Base-by-base conservation (phyloP, 768 basidiomycete genomes). In the Leccinum pellstonianum region DNA sequence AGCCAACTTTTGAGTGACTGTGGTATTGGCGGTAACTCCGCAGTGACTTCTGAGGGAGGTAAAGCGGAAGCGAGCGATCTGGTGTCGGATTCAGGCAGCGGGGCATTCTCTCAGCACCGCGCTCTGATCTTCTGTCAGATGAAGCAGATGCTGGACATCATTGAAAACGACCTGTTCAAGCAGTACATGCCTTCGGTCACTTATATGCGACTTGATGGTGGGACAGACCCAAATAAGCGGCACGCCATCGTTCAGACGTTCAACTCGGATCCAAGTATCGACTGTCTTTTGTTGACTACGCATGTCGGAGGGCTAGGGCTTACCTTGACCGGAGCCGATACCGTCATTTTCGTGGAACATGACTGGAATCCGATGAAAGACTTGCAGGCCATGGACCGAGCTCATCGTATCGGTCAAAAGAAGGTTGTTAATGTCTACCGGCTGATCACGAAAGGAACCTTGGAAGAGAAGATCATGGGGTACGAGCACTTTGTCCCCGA, bases 281-380 rank as follows among this genome's bases (percentile, higher is more conserved):
- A 99, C 73, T 95, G 94, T 63, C 80, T 99, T 17, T 79, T 99
- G 10, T 81, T 99, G 58, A 99, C 97, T 1, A 99, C 97, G 0
- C 94, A 95, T 66, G 96, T 99, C 49, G 97, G 97, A 58, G 97
- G 97, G 3, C 78, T 99, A 27, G 97, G 97, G 7, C 77, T 99
- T 70, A 99, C 96, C 19, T 77, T 99, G 63, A 99, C 97, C 0
- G 96, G 97, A 21, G 97, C 97, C 7, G 97, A 99, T 72, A 99
- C 97, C 1, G 97, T 99, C 59, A 97, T 99, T 63, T 99, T 99
- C 68, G 93, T 99, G 55, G 97, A 99, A 72, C 97, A 99, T 68
- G 97, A 99, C 73, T 99, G 97, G 97, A 99, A 99, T 73, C 97
- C 97, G 7, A 97, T 96, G 95, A 98, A 98, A 74, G 97, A 99